These are phyloP conservation scores for Monosporascus sp. DNA, from an alignment of 2,329 filamentous ascomycete genomes.

Conservation along the genomic window DNA sequence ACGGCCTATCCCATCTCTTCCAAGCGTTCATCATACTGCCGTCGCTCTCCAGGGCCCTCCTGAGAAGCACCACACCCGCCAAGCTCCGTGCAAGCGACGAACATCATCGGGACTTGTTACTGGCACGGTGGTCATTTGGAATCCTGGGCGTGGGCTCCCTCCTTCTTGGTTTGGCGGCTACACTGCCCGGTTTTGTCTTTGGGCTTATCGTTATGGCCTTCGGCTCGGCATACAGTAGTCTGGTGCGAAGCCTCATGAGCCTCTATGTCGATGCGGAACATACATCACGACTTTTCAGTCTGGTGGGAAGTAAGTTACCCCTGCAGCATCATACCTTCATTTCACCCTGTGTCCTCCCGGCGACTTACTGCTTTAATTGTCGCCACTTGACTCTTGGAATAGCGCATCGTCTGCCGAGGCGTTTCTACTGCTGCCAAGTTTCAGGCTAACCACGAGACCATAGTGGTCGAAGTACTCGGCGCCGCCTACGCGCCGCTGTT, in stretches of 20 bases:
- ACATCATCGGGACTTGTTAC: slow-evolving; percentile 20
- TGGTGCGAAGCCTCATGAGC: slow-evolving; percentile 24
- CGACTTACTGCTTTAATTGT: background rate
- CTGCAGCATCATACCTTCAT: background rate
- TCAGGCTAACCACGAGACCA: background rate
- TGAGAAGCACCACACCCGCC: slow-evolving; percentile 13
- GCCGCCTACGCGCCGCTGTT: slow-evolving; percentile 22
- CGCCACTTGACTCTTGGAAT: no score
- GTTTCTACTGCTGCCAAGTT: background rate
- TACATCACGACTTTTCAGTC: slow-evolving; percentile 25
- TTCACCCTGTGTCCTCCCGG: background rate
- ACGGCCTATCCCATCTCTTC: slow-evolving; percentile 20
- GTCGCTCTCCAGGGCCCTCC: slow-evolving; percentile 15
- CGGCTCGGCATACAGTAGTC: slow-evolving; percentile 20
- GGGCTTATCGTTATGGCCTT: slow-evolving; percentile 24
- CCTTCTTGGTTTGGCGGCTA: slow-evolving; percentile 19
- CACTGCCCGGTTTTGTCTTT: slow-evolving; percentile 18
- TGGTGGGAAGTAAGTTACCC: slow-evolving; percentile 14
- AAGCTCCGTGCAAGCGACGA: slow-evolving; percentile 15
- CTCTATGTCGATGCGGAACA: slow-evolving; percentile 24
- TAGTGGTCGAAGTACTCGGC: slow-evolving; percentile 23
- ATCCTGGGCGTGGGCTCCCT: slow-evolving; percentile 18
- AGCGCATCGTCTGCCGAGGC: no score
- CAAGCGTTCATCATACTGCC: slow-evolving; percentile 23
- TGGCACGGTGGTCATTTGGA: slow-evolving; percentile 21